phyloP scores from a whole-genome alignment of 2,329 filamentous ascomycete species.

The Pyricularia pennisetigena region DNA sequence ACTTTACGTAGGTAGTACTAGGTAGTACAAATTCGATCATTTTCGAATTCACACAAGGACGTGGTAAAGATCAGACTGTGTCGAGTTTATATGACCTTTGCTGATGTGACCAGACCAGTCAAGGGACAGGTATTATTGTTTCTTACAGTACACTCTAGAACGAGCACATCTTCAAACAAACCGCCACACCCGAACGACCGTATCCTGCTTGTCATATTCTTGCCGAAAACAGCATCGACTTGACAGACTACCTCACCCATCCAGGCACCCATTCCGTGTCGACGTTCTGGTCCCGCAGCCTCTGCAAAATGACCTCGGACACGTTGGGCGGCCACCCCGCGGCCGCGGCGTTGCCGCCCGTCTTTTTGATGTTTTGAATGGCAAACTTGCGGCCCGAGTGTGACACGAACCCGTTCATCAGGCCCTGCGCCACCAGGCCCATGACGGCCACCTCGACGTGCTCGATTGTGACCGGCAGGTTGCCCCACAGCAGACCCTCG shows the following conservation, averaged over 20 bases:
- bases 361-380: conserved; percentile 65
- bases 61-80: background rate
- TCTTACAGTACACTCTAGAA: background rate
- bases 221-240: background rate
- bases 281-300: conserved; percentile 48
- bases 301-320: conserved; percentile 56
- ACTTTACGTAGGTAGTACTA: background rate
- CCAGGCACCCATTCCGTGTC: conserved; percentile 30
- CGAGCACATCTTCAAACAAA: background rate
- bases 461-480: conserved; percentile 44
- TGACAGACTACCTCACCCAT: conserved; percentile 16
- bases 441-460: conserved; percentile 73
- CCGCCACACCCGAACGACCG: background rate
- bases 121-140: background rate
- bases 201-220: background rate
- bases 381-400: conserved; percentile 70
- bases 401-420: conserved; percentile 77
- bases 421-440: conserved; percentile 67
- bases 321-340: conserved; percentile 65
- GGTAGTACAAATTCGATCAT: background rate
- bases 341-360: conserved; percentile 36
- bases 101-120: background rate
- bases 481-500: conserved; percentile 54
- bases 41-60: background rate
- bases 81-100: background rate